These are phyloP conservation scores for Gymnopilus junonius DNA, from an alignment of 768 basidiomycete species.

Conservation along the genomic window DNA sequence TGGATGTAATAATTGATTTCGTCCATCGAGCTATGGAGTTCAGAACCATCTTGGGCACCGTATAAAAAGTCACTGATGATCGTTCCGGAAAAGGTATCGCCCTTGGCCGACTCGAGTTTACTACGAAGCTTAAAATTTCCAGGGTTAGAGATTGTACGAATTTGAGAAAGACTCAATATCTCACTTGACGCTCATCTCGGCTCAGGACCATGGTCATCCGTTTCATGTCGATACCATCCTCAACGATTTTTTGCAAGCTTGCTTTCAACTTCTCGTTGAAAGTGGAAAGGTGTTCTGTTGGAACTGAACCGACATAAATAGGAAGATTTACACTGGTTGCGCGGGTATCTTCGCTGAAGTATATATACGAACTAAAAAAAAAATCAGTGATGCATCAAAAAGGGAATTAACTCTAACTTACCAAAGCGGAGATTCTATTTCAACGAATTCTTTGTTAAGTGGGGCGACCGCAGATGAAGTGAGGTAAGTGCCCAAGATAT, in stretches of 20 bases:
- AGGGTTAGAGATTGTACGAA: neutral
- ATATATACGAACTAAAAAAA: constrained; percentile 73
- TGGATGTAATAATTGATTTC: constrained; percentile 74
- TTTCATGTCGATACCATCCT: constrained; percentile 86
- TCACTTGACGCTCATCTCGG: constrained; percentile 85
- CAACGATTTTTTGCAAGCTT: constrained; percentile 70
- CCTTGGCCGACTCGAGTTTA: constrained; percentile 81
- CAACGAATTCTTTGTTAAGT: constrained; percentile 89
- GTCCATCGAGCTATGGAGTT: constrained; percentile 73
- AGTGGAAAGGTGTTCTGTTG: constrained; percentile 73
- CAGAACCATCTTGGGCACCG: constrained; percentile 80
- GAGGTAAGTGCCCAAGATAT: constrained; percentile 85
- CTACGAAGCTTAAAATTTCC: constrained; percentile 68
- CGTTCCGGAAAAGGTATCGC: constrained; percentile 74
- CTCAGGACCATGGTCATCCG: constrained; percentile 87
- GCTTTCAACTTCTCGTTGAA: constrained; percentile 71
- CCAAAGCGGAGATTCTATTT: constrained; percentile 91
- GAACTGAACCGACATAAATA: constrained; percentile 83
- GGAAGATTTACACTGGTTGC: constrained; percentile 75
- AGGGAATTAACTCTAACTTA: constrained; percentile 33
- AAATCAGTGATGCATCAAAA: neutral
- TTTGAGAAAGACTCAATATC: constrained; percentile 9
- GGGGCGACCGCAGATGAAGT: constrained; percentile 85
- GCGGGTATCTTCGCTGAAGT: constrained; percentile 78
- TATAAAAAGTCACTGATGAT: constrained; percentile 89